Conservation (phyloP, 148 eudicot species). For the Cornus suecica region DNA sequence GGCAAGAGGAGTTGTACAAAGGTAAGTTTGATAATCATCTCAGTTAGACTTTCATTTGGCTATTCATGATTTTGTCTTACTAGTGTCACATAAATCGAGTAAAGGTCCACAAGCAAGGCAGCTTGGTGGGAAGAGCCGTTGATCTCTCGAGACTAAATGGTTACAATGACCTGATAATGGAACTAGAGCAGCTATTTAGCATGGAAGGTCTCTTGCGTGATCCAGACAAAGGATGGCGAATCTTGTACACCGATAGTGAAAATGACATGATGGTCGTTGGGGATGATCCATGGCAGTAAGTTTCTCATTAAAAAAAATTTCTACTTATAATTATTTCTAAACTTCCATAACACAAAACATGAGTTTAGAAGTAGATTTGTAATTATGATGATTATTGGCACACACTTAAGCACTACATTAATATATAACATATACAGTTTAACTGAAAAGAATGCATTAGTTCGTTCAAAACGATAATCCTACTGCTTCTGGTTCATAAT, state of each 20-base stretch:
- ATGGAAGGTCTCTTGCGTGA: constrained; percentile 79
- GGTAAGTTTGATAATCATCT: constrained; percentile 34
- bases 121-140: constrained; percentile 81
- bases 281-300: constrained; percentile 96
- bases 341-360: neutral
- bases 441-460: too few species aligned
- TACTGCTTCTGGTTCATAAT: too few species aligned
- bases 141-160: constrained; percentile 66
- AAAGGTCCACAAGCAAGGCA: constrained; percentile 97
- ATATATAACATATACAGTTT: neutral
- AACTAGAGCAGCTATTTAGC: constrained; percentile 69
- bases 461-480: too few species aligned
- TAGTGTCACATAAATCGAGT: constrained; percentile 10
- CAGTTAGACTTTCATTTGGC: neutral
- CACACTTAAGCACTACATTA: too few species aligned
- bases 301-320: neutral
- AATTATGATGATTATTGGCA: neutral
- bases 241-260: constrained; percentile 80
- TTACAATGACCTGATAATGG: constrained; percentile 57
- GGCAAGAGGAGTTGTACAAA: constrained; percentile 88
- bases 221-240: constrained; percentile 76
- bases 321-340: neutral
- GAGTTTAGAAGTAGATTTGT: neutral
- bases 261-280: constrained; percentile 92
- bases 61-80: neutral